A percentile compares a stretch with the other conserved stretches of the same genome.
These are phyloP conservation scores for Mallotus nudiflorus DNA, from an alignment of 345 rosid genomes.

Conservation along the genomic window DNA sequence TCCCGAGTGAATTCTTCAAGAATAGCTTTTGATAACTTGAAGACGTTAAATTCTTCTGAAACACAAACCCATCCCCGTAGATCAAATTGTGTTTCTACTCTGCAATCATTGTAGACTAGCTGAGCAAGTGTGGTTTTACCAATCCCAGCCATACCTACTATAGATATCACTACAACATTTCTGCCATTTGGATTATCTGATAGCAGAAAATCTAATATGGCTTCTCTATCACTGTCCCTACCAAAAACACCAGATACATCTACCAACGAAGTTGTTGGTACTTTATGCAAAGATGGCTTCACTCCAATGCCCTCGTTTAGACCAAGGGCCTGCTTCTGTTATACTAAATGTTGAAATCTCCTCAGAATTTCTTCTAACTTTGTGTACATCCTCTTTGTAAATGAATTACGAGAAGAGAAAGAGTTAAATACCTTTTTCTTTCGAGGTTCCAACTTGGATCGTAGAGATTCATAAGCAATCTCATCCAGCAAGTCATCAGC, in stretches of 20 bases:
- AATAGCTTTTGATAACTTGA: neutral
- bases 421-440: neutral
- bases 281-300: too few relatives aligned
- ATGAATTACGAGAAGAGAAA: neutral
- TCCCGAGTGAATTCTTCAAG: neutral
- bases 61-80: neutral
- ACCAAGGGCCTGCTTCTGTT: too few relatives aligned
- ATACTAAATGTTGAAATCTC: too few relatives aligned
- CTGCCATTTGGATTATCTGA: neutral
- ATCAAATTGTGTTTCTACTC: neutral
- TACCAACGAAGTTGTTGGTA: too few relatives aligned
- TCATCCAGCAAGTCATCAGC: constrained; percentile 17
- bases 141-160: neutral
- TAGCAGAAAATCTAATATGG: too few relatives aligned
- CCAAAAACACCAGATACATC: too few relatives aligned
- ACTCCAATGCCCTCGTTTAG: too few relatives aligned
- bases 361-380: too few relatives aligned
- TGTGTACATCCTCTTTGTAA: too few relatives aligned
- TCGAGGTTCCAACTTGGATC: neutral
- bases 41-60: neutral
- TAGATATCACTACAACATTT: neutral
- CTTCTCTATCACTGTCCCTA: too few relatives aligned
- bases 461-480: constrained; percentile 9
- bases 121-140: constrained; percentile 1
- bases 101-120: neutral